Evolutionary conservation across 2,329 filamentous ascomycete genomes (phyloP).

Genomic region (Diaporthe sp.): DNA sequence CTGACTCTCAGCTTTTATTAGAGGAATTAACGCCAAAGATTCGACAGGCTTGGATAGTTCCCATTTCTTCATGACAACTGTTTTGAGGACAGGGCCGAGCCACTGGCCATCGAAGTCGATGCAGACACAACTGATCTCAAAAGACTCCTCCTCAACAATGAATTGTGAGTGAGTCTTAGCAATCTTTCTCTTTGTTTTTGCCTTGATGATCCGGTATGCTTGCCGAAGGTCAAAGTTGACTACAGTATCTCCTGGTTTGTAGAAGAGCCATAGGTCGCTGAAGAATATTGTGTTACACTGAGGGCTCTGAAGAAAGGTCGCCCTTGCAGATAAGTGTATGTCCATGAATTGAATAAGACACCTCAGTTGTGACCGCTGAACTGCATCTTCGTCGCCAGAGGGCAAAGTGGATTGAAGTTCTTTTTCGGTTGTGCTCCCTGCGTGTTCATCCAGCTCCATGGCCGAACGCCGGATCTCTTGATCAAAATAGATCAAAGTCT

Average conservation of each 20-base stretch:
- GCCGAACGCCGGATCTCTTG: background rate
- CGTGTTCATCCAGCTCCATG: background rate
- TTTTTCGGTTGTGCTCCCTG: too few relatives aligned
- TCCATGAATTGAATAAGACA: conserved; percentile 2
- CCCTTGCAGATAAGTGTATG: background rate
- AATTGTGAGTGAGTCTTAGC: too few relatives aligned
- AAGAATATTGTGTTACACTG: background rate
- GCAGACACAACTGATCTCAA: background rate
- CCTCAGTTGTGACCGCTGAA: background rate
- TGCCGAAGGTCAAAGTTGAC: background rate
- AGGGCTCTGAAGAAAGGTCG: background rate
- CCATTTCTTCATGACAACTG: background rate
- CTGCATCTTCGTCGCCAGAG: background rate
- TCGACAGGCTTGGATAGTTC: background rate
- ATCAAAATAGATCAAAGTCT: background rate
- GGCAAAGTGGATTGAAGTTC: fast-evolving
- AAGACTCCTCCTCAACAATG: background rate
- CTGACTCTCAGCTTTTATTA: background rate
- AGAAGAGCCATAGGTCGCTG: background rate
- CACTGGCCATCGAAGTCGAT: background rate
- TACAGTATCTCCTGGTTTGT: background rate
- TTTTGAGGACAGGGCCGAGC: background rate
- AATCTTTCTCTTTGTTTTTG: background rate
- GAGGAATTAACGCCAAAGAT: background rate
- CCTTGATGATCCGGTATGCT: background rate